Evolutionary conservation across 2,329 filamentous ascomycete species (phyloP).

Genomic region (Venturia asperata): DNA sequence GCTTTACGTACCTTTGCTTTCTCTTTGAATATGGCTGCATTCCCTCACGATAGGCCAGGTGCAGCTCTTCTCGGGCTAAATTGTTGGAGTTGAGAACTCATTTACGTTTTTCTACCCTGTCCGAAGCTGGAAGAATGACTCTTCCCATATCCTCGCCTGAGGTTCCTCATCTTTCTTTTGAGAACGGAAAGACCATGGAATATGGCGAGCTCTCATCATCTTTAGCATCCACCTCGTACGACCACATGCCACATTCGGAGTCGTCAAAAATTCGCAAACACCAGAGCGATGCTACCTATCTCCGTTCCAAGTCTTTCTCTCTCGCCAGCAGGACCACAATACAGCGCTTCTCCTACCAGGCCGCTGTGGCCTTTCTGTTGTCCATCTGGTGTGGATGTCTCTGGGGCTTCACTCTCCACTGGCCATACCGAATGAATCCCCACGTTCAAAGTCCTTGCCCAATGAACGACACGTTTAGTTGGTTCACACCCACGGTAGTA

Average conservation of each 20-base stretch:
- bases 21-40: no score
- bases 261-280: background rate
- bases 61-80: no score
- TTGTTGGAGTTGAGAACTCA: no score
- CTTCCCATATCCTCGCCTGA: background rate
- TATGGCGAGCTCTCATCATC: background rate
- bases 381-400: slow-evolving; percentile 1
- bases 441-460: background rate
- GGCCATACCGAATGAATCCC: background rate
- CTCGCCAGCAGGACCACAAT: background rate
- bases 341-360: background rate
- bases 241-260: background rate
- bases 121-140: background rate
- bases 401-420: background rate
- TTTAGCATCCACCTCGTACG: background rate
- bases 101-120: no score
- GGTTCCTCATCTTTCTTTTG: background rate
- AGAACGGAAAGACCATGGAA: background rate
- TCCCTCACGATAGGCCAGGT: no score
- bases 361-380: background rate
- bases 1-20: no score
- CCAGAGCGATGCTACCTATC: background rate
- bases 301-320: background rate
- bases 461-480: background rate
- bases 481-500: background rate